Percentiles rank a stretch among this genome's conserved stretches.
phyloP scores from a whole-genome alignment of 495 filamentous ascomycete species.

The Pseudevernia furfuracea region DNA sequence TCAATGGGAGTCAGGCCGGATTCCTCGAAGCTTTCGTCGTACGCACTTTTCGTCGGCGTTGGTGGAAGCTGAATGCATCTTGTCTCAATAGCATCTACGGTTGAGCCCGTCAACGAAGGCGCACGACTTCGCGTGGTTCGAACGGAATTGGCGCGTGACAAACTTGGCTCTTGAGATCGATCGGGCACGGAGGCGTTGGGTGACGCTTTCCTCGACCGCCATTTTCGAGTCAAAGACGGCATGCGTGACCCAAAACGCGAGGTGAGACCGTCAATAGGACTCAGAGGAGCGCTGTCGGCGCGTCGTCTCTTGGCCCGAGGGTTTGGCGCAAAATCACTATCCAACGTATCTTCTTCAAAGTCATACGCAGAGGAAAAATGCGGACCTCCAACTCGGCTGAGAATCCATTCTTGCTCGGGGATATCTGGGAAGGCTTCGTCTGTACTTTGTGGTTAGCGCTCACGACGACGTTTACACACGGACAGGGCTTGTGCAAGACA shows the following conservation, averaged over 20 bases:
- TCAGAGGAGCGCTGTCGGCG: constrained; percentile 54
- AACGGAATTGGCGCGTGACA: constrained; percentile 52
- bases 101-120: constrained; percentile 58
- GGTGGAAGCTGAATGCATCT: constrained; percentile 51
- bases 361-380: constrained; percentile 50
- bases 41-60: constrained; percentile 59
- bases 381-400: constrained; percentile 19
- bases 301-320: constrained; percentile 53
- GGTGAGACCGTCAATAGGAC: constrained; percentile 32
- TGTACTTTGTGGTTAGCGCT: background rate
- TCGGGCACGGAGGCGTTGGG: constrained; percentile 42
- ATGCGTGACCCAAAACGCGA: constrained; percentile 63
- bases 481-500: background rate
- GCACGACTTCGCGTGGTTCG: constrained; percentile 36
- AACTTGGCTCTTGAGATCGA: constrained; percentile 38
- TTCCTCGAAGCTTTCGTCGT: constrained; percentile 51
- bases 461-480: background rate
- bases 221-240: constrained; percentile 53
- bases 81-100: constrained; percentile 41
- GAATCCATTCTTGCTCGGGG: constrained; percentile 16
- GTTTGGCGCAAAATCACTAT: constrained; percentile 48
- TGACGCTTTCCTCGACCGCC: constrained; percentile 46
- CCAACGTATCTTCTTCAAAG: constrained; percentile 49
- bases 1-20: constrained; percentile 46
- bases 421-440: constrained; percentile 10